A percentile compares a stretch with the other conserved stretches of the same genome.
These are phyloP conservation scores for Brassica napus DNA, from an alignment of 345 rosid genomes.

Conservation along the genomic window Da-Ae NC_063436.1:16126001-16126500, in stretches of 20 bases:
- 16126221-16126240: neutral
- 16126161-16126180: too few species aligned
- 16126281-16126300: neutral
- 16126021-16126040: conserved; percentile 98
- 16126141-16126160: too few species aligned
- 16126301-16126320: conserved; percentile 60
- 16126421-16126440: conserved; percentile 10
- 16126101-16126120: too few species aligned
- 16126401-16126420: conserved; percentile 5
- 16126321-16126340: conserved; percentile 98
- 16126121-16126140: too few species aligned
- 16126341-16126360: conserved; percentile 80
- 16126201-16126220: too few species aligned
- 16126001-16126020: conserved; percentile 36
- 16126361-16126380: conserved; percentile 73
- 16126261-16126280: neutral
- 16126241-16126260: neutral
- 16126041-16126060: conserved; percentile 91
- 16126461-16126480: neutral
- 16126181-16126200: too few species aligned
- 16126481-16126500: neutral
- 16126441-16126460: conserved; percentile 24
- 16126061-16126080: conserved; percentile 86
- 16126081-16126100: conserved; percentile 39
- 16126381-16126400: conserved; percentile 36